These are phyloP conservation scores for Phaeotremella fagi DNA, from an alignment of 768 basidiomycete species.

Conservation along the genomic window DNA sequence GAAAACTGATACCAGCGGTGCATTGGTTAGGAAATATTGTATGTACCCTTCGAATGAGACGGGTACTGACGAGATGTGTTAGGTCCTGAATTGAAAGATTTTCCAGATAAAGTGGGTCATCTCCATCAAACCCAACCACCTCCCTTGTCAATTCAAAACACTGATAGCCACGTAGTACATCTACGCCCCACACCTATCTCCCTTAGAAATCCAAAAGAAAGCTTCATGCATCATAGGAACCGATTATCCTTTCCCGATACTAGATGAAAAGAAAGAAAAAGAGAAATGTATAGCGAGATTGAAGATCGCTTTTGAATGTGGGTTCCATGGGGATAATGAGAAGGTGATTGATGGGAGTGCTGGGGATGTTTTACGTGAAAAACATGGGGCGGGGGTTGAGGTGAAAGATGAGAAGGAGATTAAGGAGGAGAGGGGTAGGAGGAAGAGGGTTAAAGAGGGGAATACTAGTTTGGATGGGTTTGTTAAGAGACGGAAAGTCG, in stretches of 20 bases:
- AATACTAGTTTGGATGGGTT: slow-evolving; percentile 19
- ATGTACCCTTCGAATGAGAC: background rate
- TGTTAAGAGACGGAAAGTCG: too few relatives aligned
- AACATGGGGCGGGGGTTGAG: slow-evolving; percentile 22
- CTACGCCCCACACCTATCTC: slow-evolving; percentile 49
- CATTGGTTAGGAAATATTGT: slow-evolving; percentile 48
- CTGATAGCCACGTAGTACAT: slow-evolving; percentile 38
- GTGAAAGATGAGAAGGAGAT: slow-evolving; percentile 7
- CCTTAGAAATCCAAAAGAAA: slow-evolving; percentile 39
- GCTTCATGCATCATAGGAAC: slow-evolving; percentile 49
- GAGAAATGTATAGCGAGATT: slow-evolving; percentile 40
- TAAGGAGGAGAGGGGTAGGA: slow-evolving; percentile 16
- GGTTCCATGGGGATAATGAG: slow-evolving; percentile 41
- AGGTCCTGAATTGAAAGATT: slow-evolving; percentile 49
- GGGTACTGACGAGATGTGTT: background rate
- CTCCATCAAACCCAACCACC: background rate
- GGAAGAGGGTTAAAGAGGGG: slow-evolving; percentile 18
- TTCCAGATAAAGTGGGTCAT: slow-evolving; percentile 48
- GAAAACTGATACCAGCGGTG: slow-evolving; percentile 48
- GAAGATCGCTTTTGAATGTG: slow-evolving; percentile 46
- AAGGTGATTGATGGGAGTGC: slow-evolving; percentile 47
- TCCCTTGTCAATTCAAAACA: background rate
- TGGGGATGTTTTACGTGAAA: slow-evolving; percentile 18
- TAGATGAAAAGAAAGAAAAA: slow-evolving; percentile 47
- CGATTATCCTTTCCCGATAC: slow-evolving; percentile 48